Conservation (phyloP, 805 yeast species). For the Blastobotrys chiropterorum region DNA sequence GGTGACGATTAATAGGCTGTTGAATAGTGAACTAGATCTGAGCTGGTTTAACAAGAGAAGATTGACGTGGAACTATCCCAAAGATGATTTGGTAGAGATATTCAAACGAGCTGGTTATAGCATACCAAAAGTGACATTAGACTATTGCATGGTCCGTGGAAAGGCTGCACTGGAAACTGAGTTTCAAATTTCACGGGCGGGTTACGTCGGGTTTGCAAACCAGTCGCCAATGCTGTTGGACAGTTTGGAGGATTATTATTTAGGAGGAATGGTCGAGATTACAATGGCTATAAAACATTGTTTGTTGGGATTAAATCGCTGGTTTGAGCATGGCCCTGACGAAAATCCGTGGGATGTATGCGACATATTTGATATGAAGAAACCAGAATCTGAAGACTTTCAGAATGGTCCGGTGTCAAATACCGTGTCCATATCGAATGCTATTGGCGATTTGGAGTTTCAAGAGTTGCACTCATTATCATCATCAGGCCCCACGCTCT, state of each 20-base stretch:
- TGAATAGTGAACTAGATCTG: constrained; percentile 26
- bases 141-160: constrained; percentile 52
- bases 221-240: constrained; percentile 42
- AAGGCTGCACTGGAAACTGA: constrained; percentile 46
- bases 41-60: constrained; percentile 21
- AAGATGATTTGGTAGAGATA: constrained; percentile 38
- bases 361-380: constrained; percentile 28
- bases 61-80: constrained; percentile 35
- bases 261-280: constrained; percentile 51
- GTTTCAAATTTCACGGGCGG: constrained; percentile 29
- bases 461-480: not conserved
- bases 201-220: constrained; percentile 29
- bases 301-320: constrained; percentile 31
- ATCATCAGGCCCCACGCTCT: constrained; percentile 8
- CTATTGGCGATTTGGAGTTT: not conserved
- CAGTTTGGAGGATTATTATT: constrained; percentile 40
- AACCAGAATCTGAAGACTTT: no score
- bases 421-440: not conserved
- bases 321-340: constrained; percentile 35
- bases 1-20: constrained; percentile 38
- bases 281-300: constrained; percentile 37
- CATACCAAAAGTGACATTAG: constrained; percentile 32
- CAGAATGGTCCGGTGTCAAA: no score
- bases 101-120: constrained; percentile 34
- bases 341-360: constrained; percentile 31